Base-by-base conservation (phyloP, 2,329 filamentous ascomycete species). In the Delphinella strobiligena region DNA sequence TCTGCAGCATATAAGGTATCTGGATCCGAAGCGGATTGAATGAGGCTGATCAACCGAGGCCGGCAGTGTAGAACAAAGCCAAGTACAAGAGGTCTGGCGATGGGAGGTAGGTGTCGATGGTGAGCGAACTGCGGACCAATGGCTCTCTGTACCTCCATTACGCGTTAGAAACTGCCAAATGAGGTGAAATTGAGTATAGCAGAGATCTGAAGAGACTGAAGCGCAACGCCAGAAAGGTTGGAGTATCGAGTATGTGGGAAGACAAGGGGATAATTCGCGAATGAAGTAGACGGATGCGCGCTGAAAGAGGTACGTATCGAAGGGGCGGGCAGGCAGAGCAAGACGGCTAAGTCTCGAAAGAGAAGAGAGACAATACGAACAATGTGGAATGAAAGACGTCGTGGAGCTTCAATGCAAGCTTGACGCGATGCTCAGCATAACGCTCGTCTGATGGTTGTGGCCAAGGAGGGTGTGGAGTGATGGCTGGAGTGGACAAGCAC, bases 161-260 rank as follows among this genome's bases (percentile, higher is more conserved):
- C 14, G 19, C 15, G 41, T 43, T 43, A 43, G 41, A 43, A n/a
- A n/a, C 10, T 29, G 36, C 24, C 19, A 32, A 19, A 22, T 18
- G 34, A 34, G 34, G n/a, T n/a, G n/a, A n/a, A n/a, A n/a, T n/a
- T 14, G 16, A 8, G 5, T 17, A 5, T 14, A 33, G 5, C 7
- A 33, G 7, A 33, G 31, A 33, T 5, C 22, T 7, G 22, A 27
- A 12, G 22, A 27, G 22, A 12, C 7, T 27, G 7, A 12, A 27
- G 22, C 22, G 22, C 22, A 27, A 12, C n/a, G 31, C 12, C 16
- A 14, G 31, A 14, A 33, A 33, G 31, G 31, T 33, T 7, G 31
- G n/a, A 9, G 27, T 33, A 14, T 33, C 31, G 16, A 33, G 31
- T 14, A 33, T n/a, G n/a, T 7, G 31, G 14, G 14, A 33, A 33